Evolutionary conservation across 2,329 filamentous ascomycete genomes (phyloP), one percentile per base, ranked within the genome.

Genomic region (Capronia epimyces): DNA sequence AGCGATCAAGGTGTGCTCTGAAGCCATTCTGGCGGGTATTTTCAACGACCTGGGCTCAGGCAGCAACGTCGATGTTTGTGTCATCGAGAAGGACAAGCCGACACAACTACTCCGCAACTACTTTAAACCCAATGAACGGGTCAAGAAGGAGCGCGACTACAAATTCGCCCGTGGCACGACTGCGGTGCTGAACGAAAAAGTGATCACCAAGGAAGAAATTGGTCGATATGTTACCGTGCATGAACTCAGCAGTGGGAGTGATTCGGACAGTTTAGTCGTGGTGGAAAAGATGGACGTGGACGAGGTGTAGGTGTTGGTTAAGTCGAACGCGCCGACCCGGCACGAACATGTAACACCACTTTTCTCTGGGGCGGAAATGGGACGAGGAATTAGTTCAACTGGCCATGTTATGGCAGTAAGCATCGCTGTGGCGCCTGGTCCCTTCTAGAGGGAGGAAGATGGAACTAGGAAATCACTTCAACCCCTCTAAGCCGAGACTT

Each of bases 41-140:
- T 98, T 93, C 77, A 98, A 98, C 77, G 93, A 98, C 72, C 69
- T 98, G 68, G 93, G 93, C 12, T 96, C 89, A 2, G 93, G 93
- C 64, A 95, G 88, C 68, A 98, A 98, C 68, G 93, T 98, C 51
- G 94, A 98, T 66, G 87, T 98, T 27, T 91, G 89, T 59, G 81
- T 98, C 64, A 98, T 98, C 67, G 95, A 91, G 55, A 80, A 84
- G 64, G 90, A 96, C 63, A 96, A 95, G 83, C 95, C 93, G 22
- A 93, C 87, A 22, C 63, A 74, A 61, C 73, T 98, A 67, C 79
- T 94, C 79, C 81, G 93, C 66, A 95, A 95, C 74, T 93, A 87
- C 76, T 86, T 94, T 69, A 91, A 80, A 69, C 93, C 93, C 52
- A 98, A 98, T 72, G 83, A 89, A 76, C 83, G 94, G 68, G 86